These are phyloP conservation scores for Arthroderma uncinatum DNA, from an alignment of 2,329 filamentous ascomycete species.

Conservation along the genomic window DNA sequence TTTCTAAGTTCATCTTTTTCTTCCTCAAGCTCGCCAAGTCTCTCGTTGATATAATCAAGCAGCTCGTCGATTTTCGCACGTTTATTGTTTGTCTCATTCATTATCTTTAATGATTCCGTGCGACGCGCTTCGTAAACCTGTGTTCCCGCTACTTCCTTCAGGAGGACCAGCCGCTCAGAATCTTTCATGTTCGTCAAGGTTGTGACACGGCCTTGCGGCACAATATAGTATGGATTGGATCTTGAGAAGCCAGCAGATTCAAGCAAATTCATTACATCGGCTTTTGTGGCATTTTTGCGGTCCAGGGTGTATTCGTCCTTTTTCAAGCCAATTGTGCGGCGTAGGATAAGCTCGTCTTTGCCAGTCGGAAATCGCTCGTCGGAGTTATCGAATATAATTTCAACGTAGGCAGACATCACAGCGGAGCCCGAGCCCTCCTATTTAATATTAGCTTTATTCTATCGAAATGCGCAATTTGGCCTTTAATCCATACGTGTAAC, in stretches of 20 bases:
- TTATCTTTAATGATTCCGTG: slow-evolving; percentile 87
- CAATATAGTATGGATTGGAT: slow-evolving; percentile 98
- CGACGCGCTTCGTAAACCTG: slow-evolving; percentile 92
- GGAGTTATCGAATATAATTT: slow-evolving; percentile 96
- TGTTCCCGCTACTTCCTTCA: slow-evolving; percentile 97
- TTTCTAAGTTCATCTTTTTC: slow-evolving; percentile 92
- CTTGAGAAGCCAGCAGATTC: slow-evolving; percentile 94
- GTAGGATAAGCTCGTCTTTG: slow-evolving; percentile 78
- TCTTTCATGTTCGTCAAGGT: slow-evolving; percentile 98
- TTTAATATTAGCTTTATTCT: slow-evolving; percentile 20
- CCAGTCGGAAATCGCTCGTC: slow-evolving; percentile 92
- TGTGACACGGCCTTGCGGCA: slow-evolving; percentile 92
- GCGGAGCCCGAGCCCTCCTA: slow-evolving; percentile 89
- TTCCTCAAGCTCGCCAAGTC: slow-evolving; percentile 79
- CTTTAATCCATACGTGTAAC: slow-evolving; percentile 51
- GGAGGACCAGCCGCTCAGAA: slow-evolving; percentile 69
- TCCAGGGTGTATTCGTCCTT: slow-evolving; percentile 98
- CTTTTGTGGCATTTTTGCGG: slow-evolving; percentile 88
- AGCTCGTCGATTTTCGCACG: slow-evolving; percentile 87
- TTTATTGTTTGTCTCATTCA: slow-evolving; percentile 93
- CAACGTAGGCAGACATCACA: slow-evolving; percentile 98
- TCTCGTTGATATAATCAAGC: slow-evolving; percentile 81
- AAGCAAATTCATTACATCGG: slow-evolving; percentile 86
- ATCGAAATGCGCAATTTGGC: neutral
- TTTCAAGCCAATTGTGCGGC: slow-evolving; percentile 90